These are phyloP conservation scores for Trypanosoma scelopori DNA, from an alignment of 208 protist species.

Conservation along the genomic window DNA sequence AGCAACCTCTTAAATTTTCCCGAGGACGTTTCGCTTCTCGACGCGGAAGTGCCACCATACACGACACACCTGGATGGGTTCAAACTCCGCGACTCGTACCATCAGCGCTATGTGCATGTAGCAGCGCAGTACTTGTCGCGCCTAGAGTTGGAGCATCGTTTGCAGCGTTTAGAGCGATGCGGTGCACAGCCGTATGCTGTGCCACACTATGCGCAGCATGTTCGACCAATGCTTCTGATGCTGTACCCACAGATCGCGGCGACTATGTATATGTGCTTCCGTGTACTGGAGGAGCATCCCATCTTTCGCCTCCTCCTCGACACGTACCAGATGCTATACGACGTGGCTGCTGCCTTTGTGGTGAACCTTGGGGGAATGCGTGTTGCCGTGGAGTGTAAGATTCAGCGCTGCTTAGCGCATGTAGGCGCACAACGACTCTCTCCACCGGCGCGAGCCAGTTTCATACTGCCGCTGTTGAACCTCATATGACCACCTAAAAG, in stretches of 20 bases:
- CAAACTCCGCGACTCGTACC: slow-evolving; percentile 53
- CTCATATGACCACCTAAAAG: slow-evolving; percentile 34
- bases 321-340: slow-evolving; percentile 59
- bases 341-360: slow-evolving; percentile 72
- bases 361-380: slow-evolving; percentile 63
- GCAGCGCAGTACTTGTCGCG: slow-evolving; percentile 45
- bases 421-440: slow-evolving; percentile 44
- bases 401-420: slow-evolving; percentile 55
- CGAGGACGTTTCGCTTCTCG: slow-evolving; percentile 34
- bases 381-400: slow-evolving; percentile 44
- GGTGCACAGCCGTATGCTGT: slow-evolving; percentile 68
- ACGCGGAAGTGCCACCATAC: slow-evolving; percentile 47
- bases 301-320: slow-evolving; percentile 57
- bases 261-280: slow-evolving; percentile 70
- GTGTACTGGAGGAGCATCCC: slow-evolving; percentile 64
- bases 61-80: slow-evolving; percentile 36
- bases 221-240: slow-evolving; percentile 71
- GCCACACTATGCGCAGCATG: slow-evolving; percentile 84
- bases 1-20: not conserved
- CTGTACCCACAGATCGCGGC: slow-evolving; percentile 68
- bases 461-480: slow-evolving; percentile 64
- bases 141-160: slow-evolving; percentile 65
- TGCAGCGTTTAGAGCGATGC: slow-evolving; percentile 37
- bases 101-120: slow-evolving; percentile 49
- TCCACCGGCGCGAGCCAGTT: slow-evolving; percentile 46